phyloP scores from a whole-genome alignment of 768 basidiomycete genomes.

The Tylopilus sp. region DNA sequence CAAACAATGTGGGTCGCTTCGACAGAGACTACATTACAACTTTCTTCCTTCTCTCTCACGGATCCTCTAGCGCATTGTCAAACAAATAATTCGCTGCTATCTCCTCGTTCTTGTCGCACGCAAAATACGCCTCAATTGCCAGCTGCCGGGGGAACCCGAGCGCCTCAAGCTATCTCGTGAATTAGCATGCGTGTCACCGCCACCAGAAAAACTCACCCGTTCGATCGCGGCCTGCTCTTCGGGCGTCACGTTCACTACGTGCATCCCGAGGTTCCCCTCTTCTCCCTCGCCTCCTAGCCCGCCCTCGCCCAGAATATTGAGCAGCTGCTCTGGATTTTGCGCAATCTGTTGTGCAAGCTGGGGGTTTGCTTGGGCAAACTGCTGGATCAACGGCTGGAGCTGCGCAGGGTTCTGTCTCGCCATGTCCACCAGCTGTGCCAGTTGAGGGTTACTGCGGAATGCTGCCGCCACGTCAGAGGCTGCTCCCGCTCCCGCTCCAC shows the following conservation, averaged over 20 bases:
- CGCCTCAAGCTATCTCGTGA: conserved; percentile 62
- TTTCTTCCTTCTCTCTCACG: not conserved
- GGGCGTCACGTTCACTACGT: conserved; percentile 70
- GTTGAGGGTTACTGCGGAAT: conserved; percentile 60
- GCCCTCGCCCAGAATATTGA: conserved; percentile 56
- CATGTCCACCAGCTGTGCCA: conserved; percentile 70
- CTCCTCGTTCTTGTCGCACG: conserved; percentile 96
- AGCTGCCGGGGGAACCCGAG: conserved; percentile 83
- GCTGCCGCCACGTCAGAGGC: no score
- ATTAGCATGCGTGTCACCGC: conserved; percentile 1
- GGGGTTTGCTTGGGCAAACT: conserved; percentile 74
- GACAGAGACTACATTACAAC: not conserved
- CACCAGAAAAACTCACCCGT: conserved; percentile 55
- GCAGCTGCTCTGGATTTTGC: conserved; percentile 66
- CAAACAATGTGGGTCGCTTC: conserved; percentile 25
- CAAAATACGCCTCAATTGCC: conserved; percentile 89
- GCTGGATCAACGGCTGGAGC: conserved; percentile 79
- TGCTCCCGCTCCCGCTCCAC: no score
- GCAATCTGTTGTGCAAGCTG: conserved; percentile 65
- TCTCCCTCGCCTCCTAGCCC: conserved; percentile 37
- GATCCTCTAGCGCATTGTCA: conserved; percentile 39
- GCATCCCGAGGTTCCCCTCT: conserved; percentile 34
- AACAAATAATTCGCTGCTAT: conserved; percentile 93
- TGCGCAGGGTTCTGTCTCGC: conserved; percentile 74
- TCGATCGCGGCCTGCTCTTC: conserved; percentile 89